Evolutionary conservation across 768 basidiomycete species (phyloP).

Genomic region (Antrodiella citrinella): DNA sequence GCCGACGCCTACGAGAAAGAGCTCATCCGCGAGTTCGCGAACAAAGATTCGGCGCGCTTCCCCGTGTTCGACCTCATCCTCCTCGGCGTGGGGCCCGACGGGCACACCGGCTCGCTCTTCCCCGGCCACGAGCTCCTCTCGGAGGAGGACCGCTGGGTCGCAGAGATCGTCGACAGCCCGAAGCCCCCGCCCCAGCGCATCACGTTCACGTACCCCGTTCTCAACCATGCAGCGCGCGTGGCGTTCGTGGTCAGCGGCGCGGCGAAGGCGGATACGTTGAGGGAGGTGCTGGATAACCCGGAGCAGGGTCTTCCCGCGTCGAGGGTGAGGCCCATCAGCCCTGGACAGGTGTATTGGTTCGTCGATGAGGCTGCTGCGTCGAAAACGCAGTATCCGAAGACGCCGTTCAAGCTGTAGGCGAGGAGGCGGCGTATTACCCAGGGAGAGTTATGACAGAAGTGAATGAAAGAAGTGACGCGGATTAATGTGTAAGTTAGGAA

Average conservation of each 20-base stretch:
- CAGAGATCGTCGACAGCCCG: constrained; percentile 86
- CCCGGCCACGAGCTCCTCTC: constrained; percentile 78
- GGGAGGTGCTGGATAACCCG: constrained; percentile 69
- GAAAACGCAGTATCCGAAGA: constrained; percentile 50
- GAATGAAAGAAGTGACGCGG: constrained; percentile 11
- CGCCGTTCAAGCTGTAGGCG: constrained; percentile 47
- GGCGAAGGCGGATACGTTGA: constrained; percentile 71
- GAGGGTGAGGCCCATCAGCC: constrained; percentile 65
- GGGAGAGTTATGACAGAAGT: too few relatives aligned
- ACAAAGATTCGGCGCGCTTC: constrained; percentile 90
- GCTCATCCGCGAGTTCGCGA: constrained; percentile 87
- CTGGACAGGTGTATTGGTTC: constrained; percentile 93
- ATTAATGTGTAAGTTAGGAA: not conserved
- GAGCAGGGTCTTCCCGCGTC: constrained; percentile 77
- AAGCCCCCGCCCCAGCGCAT: constrained; percentile 88
- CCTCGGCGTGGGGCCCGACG: constrained; percentile 94
- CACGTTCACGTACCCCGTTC: constrained; percentile 87
- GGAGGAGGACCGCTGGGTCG: constrained; percentile 94
- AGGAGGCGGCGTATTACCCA: not conserved
- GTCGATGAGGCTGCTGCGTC: constrained; percentile 77
- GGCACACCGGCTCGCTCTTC: constrained; percentile 98
- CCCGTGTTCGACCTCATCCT: constrained; percentile 97
- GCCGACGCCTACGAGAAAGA: constrained; percentile 72
- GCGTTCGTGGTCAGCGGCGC: constrained; percentile 86
- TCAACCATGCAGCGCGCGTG: constrained; percentile 82